These are phyloP conservation scores for Botrytis sinoallii DNA, from an alignment of 2,329 filamentous ascomycete species.

Conservation along the genomic window DNA sequence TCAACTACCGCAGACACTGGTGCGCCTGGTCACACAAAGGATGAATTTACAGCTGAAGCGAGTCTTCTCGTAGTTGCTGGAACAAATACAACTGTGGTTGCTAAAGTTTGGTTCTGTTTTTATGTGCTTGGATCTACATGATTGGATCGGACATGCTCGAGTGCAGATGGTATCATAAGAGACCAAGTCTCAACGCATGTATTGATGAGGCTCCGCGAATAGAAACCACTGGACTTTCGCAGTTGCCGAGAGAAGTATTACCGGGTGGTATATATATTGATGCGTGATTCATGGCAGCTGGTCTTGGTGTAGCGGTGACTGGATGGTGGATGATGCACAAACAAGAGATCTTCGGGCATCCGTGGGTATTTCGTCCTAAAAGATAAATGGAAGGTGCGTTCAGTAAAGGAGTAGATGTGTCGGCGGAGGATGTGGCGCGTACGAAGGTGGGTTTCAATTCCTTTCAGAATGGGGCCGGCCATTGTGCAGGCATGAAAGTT, in stretches of 20 bases:
- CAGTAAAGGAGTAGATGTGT: no score
- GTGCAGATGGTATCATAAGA: neutral
- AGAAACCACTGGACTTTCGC: neutral
- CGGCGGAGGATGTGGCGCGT: no score
- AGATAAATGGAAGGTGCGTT: no score
- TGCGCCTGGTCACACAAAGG: conserved; percentile 58
- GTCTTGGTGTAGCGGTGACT: no score
- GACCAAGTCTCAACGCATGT: neutral
- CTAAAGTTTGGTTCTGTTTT: neutral
- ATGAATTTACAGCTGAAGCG: neutral
- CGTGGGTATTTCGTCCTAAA: no score
- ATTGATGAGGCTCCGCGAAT: neutral
- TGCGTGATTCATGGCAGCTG: conserved; percentile 38
- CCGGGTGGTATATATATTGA: conserved; percentile 30
- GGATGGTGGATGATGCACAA: no score
- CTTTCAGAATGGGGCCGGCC: no score
- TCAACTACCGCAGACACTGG: conserved; percentile 96
- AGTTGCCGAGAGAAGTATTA: conserved; percentile 24
- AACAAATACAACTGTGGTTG: neutral
- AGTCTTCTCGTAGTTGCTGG: neutral
- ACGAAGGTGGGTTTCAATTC: no score
- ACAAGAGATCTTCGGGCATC: no score
- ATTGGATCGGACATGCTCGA: neutral
- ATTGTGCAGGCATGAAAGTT: no score
- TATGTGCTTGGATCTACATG: neutral